These are phyloP conservation scores for Candida maris DNA, from an alignment of 805 yeast genomes.

Conservation along the genomic window DNA sequence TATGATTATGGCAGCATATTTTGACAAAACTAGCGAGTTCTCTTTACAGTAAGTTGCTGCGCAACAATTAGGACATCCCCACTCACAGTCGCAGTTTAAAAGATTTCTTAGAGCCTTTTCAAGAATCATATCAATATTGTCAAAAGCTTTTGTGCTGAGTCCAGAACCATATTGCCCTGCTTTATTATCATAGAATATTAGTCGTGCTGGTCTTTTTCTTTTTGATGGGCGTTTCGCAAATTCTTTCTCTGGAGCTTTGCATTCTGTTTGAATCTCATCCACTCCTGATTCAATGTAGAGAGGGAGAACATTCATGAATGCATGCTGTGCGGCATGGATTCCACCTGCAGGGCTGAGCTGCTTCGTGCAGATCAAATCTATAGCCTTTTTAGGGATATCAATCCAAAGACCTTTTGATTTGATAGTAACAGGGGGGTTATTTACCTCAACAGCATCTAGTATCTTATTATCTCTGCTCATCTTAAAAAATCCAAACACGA, in stretches of 20 bases:
- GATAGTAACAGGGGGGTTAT: constrained; percentile 74
- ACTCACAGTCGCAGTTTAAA: constrained; percentile 59
- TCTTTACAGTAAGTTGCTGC: constrained; percentile 81
- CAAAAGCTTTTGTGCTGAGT: constrained; percentile 73
- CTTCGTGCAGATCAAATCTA: constrained; percentile 56
- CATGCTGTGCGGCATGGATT: constrained; percentile 96
- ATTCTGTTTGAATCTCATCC: constrained; percentile 84
- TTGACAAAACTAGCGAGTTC: constrained; percentile 75
- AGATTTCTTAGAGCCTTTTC: constrained; percentile 56
- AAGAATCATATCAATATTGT: constrained; percentile 65
- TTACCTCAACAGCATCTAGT: constrained; percentile 90
- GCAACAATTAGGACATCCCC: constrained; percentile 84
- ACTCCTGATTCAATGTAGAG: constrained; percentile 66
- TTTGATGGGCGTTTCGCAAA: constrained; percentile 70
- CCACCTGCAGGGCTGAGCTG: constrained; percentile 76
- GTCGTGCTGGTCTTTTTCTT: constrained; percentile 80
- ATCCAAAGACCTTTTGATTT: constrained; percentile 87
- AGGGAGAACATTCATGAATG: constrained; percentile 75
- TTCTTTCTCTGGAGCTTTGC: constrained; percentile 97
- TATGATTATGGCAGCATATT: constrained; percentile 76
- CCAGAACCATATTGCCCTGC: constrained; percentile 85
- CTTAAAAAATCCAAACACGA: constrained; percentile 92
- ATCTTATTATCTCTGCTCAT: constrained; percentile 71
- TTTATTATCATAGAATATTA: constrained; percentile 77
- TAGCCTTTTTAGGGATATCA: constrained; percentile 68